phyloP scores from a whole-genome alignment of 2,329 filamentous ascomycete genomes.

The Pseudogymnoascus sp. region DNA sequence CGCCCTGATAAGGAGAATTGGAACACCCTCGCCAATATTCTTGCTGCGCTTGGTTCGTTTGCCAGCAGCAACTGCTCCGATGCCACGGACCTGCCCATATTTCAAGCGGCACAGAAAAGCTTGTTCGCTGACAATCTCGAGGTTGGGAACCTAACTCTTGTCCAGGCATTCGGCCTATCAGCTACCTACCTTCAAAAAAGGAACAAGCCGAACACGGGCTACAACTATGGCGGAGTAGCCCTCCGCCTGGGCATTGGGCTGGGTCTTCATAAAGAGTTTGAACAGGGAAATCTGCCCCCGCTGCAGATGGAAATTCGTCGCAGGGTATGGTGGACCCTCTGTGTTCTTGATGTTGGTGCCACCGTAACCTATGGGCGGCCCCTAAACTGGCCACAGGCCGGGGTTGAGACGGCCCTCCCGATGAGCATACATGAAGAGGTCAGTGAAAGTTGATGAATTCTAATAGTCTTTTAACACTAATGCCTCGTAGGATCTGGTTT shows the following conservation, averaged over 20 bases:
- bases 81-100: conserved; percentile 16
- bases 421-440: conserved; percentile 20
- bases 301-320: conserved; percentile 20
- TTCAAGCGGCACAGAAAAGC: conserved; percentile 21
- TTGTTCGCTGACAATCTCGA: conserved; percentile 40
- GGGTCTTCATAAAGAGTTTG: conserved; percentile 36
- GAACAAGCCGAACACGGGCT: conserved; percentile 46
- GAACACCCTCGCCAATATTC: conserved; percentile 20
- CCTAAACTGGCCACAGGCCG: conserved; percentile 17
- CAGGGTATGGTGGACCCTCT: conserved; percentile 20
- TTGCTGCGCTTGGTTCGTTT: conserved; percentile 21
- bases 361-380: conserved; percentile 21
- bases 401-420: conserved; percentile 18
- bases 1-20: conserved; percentile 19
- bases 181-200: conserved; percentile 47
- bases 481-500: conserved; percentile 1
- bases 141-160: conserved; percentile 39
- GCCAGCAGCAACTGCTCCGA: conserved; percentile 16
- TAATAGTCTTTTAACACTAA: background rate
- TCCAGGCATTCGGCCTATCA: conserved; percentile 40
- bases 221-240: conserved; percentile 81
- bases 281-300: conserved; percentile 17
- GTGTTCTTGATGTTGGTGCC: conserved; percentile 20
- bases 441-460: background rate
- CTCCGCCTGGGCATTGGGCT: conserved; percentile 71